Percentiles rank a stretch among this genome's conserved stretches.
Conservation (phyloP, 75 land plant genomes). For the Larix kaempferi region DNA sequence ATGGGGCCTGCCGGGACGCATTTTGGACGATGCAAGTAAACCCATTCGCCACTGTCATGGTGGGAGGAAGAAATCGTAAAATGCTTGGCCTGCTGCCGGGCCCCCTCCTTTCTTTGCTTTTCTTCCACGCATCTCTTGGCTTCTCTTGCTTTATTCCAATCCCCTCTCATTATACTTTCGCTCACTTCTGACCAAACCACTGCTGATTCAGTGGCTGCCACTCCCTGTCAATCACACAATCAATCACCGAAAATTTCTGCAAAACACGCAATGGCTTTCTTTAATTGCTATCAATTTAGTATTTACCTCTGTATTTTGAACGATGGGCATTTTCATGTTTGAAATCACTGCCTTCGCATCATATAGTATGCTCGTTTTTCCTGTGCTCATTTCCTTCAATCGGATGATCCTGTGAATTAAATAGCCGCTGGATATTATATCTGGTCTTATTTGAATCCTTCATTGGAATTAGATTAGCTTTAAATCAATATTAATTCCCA, state of each 20-base stretch:
- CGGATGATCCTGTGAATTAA: slow-evolving; percentile 51
- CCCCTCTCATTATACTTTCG: slow-evolving; percentile 47
- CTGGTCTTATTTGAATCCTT: background rate
- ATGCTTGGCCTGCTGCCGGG: background rate
- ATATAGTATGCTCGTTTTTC: slow-evolving; percentile 34
- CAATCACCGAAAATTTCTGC: background rate
- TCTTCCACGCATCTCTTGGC: slow-evolving; percentile 70
- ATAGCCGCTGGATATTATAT: background rate
- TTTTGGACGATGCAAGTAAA: no score
- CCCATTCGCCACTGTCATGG: no score
- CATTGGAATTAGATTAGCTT: background rate
- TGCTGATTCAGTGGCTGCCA: slow-evolving; percentile 60
- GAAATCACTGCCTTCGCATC: slow-evolving; percentile 60
- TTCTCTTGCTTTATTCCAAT: slow-evolving; percentile 71
- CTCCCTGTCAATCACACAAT: slow-evolving; percentile 26
- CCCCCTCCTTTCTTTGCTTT: slow-evolving; percentile 37
- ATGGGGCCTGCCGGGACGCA: no score
- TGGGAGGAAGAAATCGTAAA: no score
- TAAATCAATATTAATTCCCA: background rate
- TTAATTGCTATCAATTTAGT: background rate
- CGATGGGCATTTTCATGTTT: slow-evolving; percentile 49
- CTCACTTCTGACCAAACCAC: slow-evolving; percentile 71
- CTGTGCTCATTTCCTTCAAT: slow-evolving; percentile 51
- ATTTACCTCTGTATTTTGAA: slow-evolving; percentile 60
- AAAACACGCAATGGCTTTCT: background rate